Evolutionary conservation across 1,139 yeast genomes (phyloP).

Genomic region (Suhomyces ambrosiae): DNA sequence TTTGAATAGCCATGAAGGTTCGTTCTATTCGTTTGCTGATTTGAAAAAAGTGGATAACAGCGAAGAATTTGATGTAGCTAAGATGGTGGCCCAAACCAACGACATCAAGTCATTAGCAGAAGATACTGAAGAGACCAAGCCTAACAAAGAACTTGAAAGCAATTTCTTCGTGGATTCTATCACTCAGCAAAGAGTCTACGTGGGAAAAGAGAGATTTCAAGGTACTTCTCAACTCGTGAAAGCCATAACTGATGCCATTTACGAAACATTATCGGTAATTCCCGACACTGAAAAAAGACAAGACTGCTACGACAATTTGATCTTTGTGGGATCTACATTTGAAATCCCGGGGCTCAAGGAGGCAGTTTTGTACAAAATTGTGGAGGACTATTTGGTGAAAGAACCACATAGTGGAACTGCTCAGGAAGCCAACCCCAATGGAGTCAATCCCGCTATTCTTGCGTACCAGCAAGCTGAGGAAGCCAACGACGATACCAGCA

Average conservation of each 20-base stretch:
- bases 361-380: constrained; percentile 61
- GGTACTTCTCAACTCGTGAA: constrained; percentile 67
- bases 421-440: constrained; percentile 27
- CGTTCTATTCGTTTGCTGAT: constrained; percentile 61
- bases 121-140: constrained; percentile 36
- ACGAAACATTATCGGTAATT: constrained; percentile 53
- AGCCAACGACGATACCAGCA: constrained; percentile 26
- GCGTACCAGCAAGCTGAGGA: constrained; percentile 45
- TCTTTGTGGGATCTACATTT: constrained; percentile 76
- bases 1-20: constrained; percentile 55
- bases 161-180: constrained; percentile 65
- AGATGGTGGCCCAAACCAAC: constrained; percentile 76
- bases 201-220: constrained; percentile 87
- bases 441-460: constrained; percentile 44
- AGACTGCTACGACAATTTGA: constrained; percentile 83
- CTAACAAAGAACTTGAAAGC: constrained; percentile 62
- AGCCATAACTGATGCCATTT: constrained; percentile 55
- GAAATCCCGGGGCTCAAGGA: constrained; percentile 77
- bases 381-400: constrained; percentile 57
- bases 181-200: constrained; percentile 51
- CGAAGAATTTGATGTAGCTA: constrained; percentile 88
- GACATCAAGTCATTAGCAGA: constrained; percentile 38
- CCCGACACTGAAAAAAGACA: constrained; percentile 75
- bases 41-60: constrained; percentile 41
- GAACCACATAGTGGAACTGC: constrained; percentile 33